Evolutionary conservation across 805 yeast species (phyloP), one percentile per base, ranked within the genome.

Genomic region (Wickerhamiella shivajii): DNA sequence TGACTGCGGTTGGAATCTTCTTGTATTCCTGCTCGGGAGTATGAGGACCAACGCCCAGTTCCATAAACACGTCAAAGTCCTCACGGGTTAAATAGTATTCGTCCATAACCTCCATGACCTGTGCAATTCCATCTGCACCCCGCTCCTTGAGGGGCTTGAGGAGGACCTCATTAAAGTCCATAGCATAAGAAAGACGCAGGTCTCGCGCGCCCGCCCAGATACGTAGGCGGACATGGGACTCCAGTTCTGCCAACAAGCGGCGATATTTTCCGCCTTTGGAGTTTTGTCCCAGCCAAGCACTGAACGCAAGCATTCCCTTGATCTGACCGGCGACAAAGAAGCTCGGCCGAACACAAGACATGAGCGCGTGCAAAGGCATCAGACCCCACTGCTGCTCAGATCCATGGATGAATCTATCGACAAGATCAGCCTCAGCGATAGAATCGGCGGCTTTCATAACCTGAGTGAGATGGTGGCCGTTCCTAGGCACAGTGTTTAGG

Each of bases 361-460:
- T 62, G 3, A 83, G 66, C 0, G 84, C 96, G 56, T 83, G 95
- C 47, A 83, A 66, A 5, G 97, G 98, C 63, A 90, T 67, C 39
- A 87, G 63, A 40, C 90, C 72, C 97, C 97, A 85, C 45, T 79
- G 80, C 54, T 87, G 97, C 44, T 85, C 94, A 25, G 87, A 69
- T 27, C 93, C 77, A 50, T 93, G 79, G 38, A 90, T 87, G 51
- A 71, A 65, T 18, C 72, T 62, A 49, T 83, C 94, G 17, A 85
- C 77, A 16, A 77, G 52, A 53, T 90, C 97, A 10, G 84, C 77
- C 36, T 68, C 67, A n/a, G 93, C 77, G 29, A 90, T 80, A 31
- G 80, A 69, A 44, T 83, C 83, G 0, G 97, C 81, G 0, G 98
- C 97, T 18, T 63, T 58, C 1, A 81, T 77, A 1, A 77, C 73